Evolutionary conservation across 1,139 yeast species (phyloP).

Genomic region (Kurtzmaniella quercitrusa): DNA sequence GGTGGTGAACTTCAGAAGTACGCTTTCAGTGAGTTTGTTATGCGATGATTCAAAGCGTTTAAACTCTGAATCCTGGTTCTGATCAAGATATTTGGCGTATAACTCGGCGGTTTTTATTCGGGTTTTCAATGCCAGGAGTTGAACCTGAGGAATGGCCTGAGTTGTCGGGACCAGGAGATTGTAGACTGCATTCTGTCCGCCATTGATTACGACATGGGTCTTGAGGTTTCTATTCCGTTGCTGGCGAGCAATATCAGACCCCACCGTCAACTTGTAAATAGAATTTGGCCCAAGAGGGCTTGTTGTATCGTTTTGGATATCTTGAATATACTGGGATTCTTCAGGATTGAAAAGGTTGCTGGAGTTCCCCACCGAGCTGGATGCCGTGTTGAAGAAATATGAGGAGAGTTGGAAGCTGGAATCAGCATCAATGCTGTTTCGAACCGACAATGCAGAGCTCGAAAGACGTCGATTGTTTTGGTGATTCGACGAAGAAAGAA

Average conservation of each 20-base stretch:
- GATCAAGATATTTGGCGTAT: conserved; percentile 34
- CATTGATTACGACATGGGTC: conserved; percentile 35
- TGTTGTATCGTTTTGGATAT: conserved; percentile 14
- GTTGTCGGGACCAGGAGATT: conserved; percentile 68
- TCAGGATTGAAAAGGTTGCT: conserved; percentile 4
- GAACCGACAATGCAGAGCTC: conserved; percentile 22
- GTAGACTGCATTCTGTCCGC: conserved; percentile 33
- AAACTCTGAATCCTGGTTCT: conserved; percentile 49
- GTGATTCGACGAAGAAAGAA: conserved; percentile 12
- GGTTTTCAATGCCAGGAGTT: conserved; percentile 52
- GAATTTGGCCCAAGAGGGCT: conserved; percentile 79
- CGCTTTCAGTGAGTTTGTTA: conserved; percentile 44
- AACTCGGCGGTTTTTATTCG: conserved; percentile 49
- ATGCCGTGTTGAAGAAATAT: conserved; percentile 14
- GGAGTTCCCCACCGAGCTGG: conserved; percentile 17
- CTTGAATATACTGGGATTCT: not conserved
- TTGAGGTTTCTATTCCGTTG: conserved; percentile 29
- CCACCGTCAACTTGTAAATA: conserved; percentile 66
- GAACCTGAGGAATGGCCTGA: conserved; percentile 81
- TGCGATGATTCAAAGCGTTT: conserved; percentile 48
- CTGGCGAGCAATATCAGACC: conserved; percentile 45
- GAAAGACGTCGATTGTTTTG: conserved; percentile 13
- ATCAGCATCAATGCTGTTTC: conserved; percentile 37
- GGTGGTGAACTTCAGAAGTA: conserved; percentile 39
- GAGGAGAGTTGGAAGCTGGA: conserved; percentile 30